Evolutionary conservation across 306 rosid genomes (phyloP), one percentile per base, ranked within the genome.

Genomic region (Crotalaria pallida): DNA sequence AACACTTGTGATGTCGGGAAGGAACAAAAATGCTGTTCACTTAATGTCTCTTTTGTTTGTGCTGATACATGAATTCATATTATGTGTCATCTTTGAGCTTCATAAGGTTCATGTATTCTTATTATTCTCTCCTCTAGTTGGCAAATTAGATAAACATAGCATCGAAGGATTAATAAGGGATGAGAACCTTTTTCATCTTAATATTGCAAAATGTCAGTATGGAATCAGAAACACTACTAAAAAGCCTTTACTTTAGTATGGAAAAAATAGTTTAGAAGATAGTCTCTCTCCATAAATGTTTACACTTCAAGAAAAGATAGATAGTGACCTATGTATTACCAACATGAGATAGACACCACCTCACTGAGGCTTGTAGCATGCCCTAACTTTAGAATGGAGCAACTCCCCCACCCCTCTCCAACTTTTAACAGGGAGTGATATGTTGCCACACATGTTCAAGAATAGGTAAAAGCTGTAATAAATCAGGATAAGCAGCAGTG

Each of bases 21-120:
- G 69, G 76, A 65, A 72, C 45, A 67, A 3, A 68, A 69, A 48
- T 60, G 7, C 17, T 50, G 57, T 75, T 65, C 3, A n/a, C 13
- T 49, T 65, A 26, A 48, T 40, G 16, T 48, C 55, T 75, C 49
- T 18, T 59, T 59, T 64, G 49, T 19, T 48, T 61, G 59, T 80
- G 29, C 24, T 80, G 57, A 36, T 13, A 24, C 43, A 62, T 60
- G 15, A 61, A 19, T 41, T 34, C 33, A 21, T 40, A 27, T 61
- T 23, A 56, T 47, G 38, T 31, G 43, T 58, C 22, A 19, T 16
- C 58, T 59, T 13, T 24, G 65, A 40, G 65, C 40, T 17, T 69
- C 5, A 26, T 18, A 40, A 27, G 45, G 58, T 55, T 43, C 48
- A 19, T 53, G 50, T 53, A 12, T 51, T 49, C 29, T 34, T 13